Evolutionary conservation across 2,329 filamentous ascomycete genomes (phyloP).

Genomic region (Beauveria sp.): DNA sequence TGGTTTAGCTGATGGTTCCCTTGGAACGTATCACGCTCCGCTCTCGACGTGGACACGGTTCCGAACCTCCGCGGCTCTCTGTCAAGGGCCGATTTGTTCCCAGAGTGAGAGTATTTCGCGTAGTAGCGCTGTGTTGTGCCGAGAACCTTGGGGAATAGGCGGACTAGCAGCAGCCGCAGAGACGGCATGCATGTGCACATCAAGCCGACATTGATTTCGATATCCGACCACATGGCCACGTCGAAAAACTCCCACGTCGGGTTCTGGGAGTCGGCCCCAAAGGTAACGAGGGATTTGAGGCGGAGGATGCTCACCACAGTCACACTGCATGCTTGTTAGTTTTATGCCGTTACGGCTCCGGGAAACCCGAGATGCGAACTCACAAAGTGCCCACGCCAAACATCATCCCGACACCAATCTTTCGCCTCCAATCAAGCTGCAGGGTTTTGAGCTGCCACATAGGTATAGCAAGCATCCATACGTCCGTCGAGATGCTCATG

Average conservation of each 20-base stretch:
- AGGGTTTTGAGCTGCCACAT: slow-evolving; percentile 29
- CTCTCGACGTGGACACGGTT: slow-evolving; percentile 19
- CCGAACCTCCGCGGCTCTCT: slow-evolving; percentile 14
- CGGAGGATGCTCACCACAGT: slow-evolving; percentile 25
- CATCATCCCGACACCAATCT: slow-evolving; percentile 34
- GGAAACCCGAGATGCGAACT: slow-evolving; percentile 11
- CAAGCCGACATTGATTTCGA: slow-evolving; percentile 32
- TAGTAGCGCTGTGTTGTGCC: slow-evolving; percentile 25
- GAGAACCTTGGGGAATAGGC: slow-evolving; percentile 30
- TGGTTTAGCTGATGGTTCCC: slow-evolving; percentile 17
- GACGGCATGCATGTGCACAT: slow-evolving; percentile 33
- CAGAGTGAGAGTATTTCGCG: slow-evolving; percentile 16
- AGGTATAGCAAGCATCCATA: slow-evolving; percentile 35
- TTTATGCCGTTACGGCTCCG: too few species aligned
- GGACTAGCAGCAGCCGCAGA: slow-evolving; percentile 26
- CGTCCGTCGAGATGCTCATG: slow-evolving; percentile 34
- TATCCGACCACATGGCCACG: slow-evolving; percentile 26
- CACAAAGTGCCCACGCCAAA: slow-evolving; percentile 36
- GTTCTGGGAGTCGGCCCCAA: slow-evolving; percentile 20
- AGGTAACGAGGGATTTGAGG: slow-evolving; percentile 20
- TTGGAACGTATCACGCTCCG: slow-evolving; percentile 15
- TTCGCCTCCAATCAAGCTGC: slow-evolving; percentile 32
- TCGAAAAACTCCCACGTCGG: slow-evolving; percentile 23
- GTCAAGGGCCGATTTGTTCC: slow-evolving; percentile 13
- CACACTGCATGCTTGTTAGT: slow-evolving; percentile 15